Conservation (phyloP, 1,284 basidiomycete genomes). For the Tilletia walkeri region DNA sequence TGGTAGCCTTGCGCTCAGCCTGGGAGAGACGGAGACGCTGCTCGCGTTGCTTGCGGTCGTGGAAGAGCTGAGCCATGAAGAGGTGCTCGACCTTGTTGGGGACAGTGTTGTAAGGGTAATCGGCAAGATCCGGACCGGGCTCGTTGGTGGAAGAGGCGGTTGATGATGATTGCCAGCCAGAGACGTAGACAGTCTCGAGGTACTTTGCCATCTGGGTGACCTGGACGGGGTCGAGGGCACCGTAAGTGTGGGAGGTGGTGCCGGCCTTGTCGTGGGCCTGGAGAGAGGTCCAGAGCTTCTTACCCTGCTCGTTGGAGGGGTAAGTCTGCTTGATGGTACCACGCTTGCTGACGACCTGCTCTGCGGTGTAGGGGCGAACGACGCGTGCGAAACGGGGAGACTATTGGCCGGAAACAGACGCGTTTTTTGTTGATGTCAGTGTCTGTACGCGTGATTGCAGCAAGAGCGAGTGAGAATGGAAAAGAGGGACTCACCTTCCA, state of each 20-base stretch:
- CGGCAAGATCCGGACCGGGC: slow-evolving; percentile 56
- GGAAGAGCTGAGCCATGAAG: slow-evolving; percentile 67
- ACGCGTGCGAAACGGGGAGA: slow-evolving; percentile 78
- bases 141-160: slow-evolving; percentile 55
- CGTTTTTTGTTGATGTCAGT: neutral
- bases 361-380: slow-evolving; percentile 85
- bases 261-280: slow-evolving; percentile 60
- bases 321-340: slow-evolving; percentile 83
- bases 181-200: slow-evolving; percentile 57
- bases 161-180: slow-evolving; percentile 54
- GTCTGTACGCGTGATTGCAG: too few relatives aligned
- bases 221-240: slow-evolving; percentile 96
- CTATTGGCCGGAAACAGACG: slow-evolving; percentile 58
- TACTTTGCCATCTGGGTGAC: slow-evolving; percentile 61
- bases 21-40: slow-evolving; percentile 66
- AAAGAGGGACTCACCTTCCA: slow-evolving; percentile 70
- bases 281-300: slow-evolving; percentile 80
- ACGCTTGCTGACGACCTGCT: slow-evolving; percentile 88
- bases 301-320: slow-evolving; percentile 77
- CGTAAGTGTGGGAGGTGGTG: slow-evolving; percentile 86
- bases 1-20: slow-evolving; percentile 61
- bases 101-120: slow-evolving; percentile 67
- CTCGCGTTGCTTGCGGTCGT: slow-evolving; percentile 64
- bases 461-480: too few relatives aligned
- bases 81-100: slow-evolving; percentile 67